These are phyloP conservation scores for Petunia secreta DNA, from an alignment of 257 asterid species.

Conservation along the genomic window DNA sequence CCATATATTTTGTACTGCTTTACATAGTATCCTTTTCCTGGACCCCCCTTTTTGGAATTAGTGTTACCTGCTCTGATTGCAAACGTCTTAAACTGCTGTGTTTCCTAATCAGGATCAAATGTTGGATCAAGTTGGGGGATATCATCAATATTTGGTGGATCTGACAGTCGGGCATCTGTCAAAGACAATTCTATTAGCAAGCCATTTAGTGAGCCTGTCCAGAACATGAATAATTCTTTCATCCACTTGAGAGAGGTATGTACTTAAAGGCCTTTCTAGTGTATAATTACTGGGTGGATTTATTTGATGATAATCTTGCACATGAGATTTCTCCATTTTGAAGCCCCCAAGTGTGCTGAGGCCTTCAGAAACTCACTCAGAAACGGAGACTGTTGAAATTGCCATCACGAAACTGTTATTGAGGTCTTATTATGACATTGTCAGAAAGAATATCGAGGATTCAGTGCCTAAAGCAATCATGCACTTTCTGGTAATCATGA, in stretches of 20 bases:
- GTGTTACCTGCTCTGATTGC: not conserved
- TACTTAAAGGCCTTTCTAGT: not conserved
- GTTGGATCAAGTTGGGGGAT: conserved; percentile 85
- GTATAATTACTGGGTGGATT: not conserved
- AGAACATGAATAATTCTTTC: conserved; percentile 55
- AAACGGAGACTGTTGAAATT: conserved; percentile 71
- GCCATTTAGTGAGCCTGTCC: conserved; percentile 60
- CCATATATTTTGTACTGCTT: not conserved
- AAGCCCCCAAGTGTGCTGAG: conserved; percentile 88
- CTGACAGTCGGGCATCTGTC: conserved; percentile 55
- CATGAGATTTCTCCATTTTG: conserved; percentile 18
- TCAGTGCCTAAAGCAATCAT: conserved; percentile 68
- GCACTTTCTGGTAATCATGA: conserved; percentile 64
- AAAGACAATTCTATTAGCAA: conserved; percentile 65
- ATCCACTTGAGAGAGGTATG: conserved; percentile 81
- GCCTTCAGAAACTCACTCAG: conserved; percentile 80
- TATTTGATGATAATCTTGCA: conserved; percentile 19
- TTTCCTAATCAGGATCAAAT: conserved; percentile 49
- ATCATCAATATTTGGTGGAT: conserved; percentile 88
- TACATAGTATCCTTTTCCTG: not conserved
- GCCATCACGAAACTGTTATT: conserved; percentile 65
- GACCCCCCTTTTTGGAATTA: not conserved
- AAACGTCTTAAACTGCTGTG: not conserved
- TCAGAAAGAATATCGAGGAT: conserved; percentile 71
- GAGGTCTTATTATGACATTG: conserved; percentile 74